Evolutionary conservation across 2,329 filamentous ascomycete genomes (phyloP).

Genomic region (Pseudopyricularia cyperi): DNA sequence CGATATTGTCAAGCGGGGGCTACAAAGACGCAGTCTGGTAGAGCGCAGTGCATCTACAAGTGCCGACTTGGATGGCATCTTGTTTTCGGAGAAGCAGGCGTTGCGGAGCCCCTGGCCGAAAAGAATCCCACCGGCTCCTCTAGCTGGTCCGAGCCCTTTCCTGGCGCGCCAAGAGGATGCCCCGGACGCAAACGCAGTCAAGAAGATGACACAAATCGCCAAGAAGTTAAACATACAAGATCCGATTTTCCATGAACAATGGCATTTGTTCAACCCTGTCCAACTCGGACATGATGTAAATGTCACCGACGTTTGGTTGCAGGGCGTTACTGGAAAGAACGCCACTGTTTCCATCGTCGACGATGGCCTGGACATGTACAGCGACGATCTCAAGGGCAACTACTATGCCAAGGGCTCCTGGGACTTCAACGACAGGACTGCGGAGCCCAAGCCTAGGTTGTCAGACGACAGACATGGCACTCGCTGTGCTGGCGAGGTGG

Average conservation of each 20-base stretch:
- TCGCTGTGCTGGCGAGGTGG: constrained; percentile 85
- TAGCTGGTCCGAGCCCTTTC: not conserved
- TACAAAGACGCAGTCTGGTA: constrained; percentile 46
- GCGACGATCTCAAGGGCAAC: constrained; percentile 80
- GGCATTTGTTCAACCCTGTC: constrained; percentile 81
- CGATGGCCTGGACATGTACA: constrained; percentile 92
- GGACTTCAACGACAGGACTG: constrained; percentile 81
- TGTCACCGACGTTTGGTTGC: constrained; percentile 84
- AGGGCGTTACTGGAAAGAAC: constrained; percentile 82
- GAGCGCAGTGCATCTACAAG: constrained; percentile 12
- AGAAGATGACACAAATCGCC: constrained; percentile 48
- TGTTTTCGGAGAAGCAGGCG: constrained; percentile 64
- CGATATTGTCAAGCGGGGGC: constrained; percentile 43
- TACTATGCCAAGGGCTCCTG: constrained; percentile 89
- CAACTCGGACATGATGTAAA: constrained; percentile 86
- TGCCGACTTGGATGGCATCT: constrained; percentile 59
- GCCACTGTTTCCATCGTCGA: constrained; percentile 89
- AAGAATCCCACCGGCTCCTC: constrained; percentile 26
- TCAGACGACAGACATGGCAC: constrained; percentile 85
- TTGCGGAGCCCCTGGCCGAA: constrained; percentile 39
- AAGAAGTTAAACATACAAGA: constrained; percentile 63
- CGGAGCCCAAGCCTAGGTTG: constrained; percentile 70
- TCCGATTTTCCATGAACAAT: constrained; percentile 87
- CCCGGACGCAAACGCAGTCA: constrained; percentile 30
- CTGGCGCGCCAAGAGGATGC: constrained; percentile 12